A percentile compares a stretch with the other conserved stretches of the same genome.
Evolutionary conservation across 441 rosid species (phyloP).

Genomic region (Theobroma grandiflorum): DNA sequence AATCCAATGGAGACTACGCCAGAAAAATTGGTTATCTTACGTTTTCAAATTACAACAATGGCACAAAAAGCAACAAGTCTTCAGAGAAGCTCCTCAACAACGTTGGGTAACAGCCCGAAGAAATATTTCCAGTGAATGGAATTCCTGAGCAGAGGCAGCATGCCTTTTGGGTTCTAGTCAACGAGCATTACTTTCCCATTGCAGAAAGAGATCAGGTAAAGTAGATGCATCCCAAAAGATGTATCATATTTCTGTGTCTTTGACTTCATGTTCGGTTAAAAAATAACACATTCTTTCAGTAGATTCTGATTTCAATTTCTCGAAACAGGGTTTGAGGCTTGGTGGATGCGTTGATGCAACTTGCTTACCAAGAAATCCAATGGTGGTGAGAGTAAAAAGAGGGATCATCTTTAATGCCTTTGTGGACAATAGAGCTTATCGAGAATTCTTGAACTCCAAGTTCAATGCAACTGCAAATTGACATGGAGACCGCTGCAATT

Average conservation of each 20-base stretch:
- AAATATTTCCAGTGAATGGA: conserved; percentile 63
- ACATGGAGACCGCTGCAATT: conserved; percentile 79
- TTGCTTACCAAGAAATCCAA: conserved; percentile 64
- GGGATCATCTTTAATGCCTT: conserved; percentile 59
- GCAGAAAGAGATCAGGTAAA: conserved; percentile 48
- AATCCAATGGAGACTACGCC: conserved; percentile 72
- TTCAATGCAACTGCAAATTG: conserved; percentile 66
- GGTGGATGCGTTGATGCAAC: conserved; percentile 63
- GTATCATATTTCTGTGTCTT: too few relatives aligned
- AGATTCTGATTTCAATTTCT: not conserved
- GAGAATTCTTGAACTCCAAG: conserved; percentile 57
- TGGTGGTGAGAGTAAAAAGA: conserved; percentile 51
- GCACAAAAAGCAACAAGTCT: not conserved
- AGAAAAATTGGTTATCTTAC: conserved; percentile 58
- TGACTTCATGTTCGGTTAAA: too few relatives aligned
- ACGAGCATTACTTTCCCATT: conserved; percentile 45
- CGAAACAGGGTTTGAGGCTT: conserved; percentile 48
- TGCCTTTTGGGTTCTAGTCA: conserved; percentile 69
- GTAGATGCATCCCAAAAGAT: not conserved
- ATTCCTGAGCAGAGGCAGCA: conserved; percentile 65
- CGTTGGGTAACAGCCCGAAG: conserved; percentile 85
- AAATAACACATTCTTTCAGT: too few relatives aligned
- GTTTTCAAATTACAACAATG: conserved; percentile 42
- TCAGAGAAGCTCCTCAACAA: conserved; percentile 58
- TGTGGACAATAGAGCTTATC: conserved; percentile 62